Evolutionary conservation across 2,329 filamentous ascomycete species (phyloP), one percentile per base, ranked within the genome.

Genomic region (Coniochaeta sp.): DNA sequence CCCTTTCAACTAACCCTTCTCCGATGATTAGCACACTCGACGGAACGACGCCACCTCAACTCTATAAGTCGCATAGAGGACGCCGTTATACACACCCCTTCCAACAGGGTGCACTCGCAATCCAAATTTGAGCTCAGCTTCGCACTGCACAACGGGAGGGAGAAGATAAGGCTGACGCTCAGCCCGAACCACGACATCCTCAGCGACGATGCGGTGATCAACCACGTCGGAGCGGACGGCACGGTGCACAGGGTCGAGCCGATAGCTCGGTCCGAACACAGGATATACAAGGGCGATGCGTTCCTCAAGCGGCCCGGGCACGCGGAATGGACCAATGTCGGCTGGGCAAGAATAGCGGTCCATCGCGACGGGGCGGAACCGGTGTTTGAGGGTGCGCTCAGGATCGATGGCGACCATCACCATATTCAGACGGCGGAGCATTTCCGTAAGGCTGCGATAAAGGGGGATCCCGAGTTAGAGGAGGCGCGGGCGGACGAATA

Each of bases 151-250:
- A 73, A 81, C 54, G 72, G 78, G 54, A n/a, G 45, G 24, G 79
- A 91, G 57, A 80, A 83, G 58, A 76, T 97, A 61, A 89, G 90
- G 58, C 78, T 99, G 50, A 79, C 81, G 51, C 78, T 99, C 48
- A 85, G 94, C 65, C 94, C 94, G 4, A 97, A 97, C 66, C 83
- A 95, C 71, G 89, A 97, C 69, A 84, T 97, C 53, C 76, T 99
- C 45, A 81, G 86, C 51, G 79, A 90, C 14, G 84, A 86, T 60
- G 87, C 91, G 8, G 81, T 79, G 49, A 75, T 99, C 47, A 81
- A 85, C 33, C 86, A 90, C 63, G 68, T 96, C 38, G 83, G 78
- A 51, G 65, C 77, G 10, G 84, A 96, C 66, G 94, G 94, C 50
- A 75, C 77, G 48, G 70, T 95, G 32, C 74, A 70, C 49, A 71